Evolutionary conservation across 1,284 basidiomycete genomes (phyloP).

Genomic region (Ceratobasidium sp.): DNA sequence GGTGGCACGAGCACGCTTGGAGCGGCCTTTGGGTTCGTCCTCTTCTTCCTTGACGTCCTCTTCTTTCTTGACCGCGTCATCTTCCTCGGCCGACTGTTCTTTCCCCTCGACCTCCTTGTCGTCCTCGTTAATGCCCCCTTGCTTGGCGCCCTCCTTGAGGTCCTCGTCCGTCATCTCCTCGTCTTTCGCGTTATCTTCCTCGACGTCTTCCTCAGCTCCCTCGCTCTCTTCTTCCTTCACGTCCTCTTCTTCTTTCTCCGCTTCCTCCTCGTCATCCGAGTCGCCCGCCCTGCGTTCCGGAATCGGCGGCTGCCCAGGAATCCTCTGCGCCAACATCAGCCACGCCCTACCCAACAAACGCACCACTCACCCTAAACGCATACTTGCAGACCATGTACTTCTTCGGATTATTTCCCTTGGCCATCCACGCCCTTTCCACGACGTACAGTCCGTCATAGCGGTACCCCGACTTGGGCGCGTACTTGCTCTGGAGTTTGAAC

Average conservation of each 20-base stretch:
- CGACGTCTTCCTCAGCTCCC: neutral
- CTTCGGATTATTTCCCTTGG: constrained; percentile 64
- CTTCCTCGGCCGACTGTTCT: neutral
- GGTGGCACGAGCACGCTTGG: neutral
- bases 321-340: constrained; percentile 55
- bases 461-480: constrained; percentile 79
- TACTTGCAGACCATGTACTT: constrained; percentile 80
- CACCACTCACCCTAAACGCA: constrained; percentile 67
- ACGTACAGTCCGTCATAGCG: constrained; percentile 84
- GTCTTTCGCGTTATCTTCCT: constrained; percentile 16
- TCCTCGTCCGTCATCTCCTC: constrained; percentile 15
- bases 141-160: neutral
- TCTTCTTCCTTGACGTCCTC: neutral
- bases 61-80: neutral
- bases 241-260: constrained; percentile 2
- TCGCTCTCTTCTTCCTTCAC: constrained; percentile 34
- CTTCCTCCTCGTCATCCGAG: constrained; percentile 10
- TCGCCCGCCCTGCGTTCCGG: constrained; percentile 49
- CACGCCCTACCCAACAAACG: neutral
- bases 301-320: constrained; percentile 65
- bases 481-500: constrained; percentile 71
- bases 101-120: neutral
- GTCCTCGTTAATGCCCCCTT: neutral
- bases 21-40: too few relatives aligned
- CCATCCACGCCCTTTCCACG: constrained; percentile 77